phyloP scores from a whole-genome alignment of 1,284 basidiomycete genomes.

The Cryptococcus sp. region DNA sequence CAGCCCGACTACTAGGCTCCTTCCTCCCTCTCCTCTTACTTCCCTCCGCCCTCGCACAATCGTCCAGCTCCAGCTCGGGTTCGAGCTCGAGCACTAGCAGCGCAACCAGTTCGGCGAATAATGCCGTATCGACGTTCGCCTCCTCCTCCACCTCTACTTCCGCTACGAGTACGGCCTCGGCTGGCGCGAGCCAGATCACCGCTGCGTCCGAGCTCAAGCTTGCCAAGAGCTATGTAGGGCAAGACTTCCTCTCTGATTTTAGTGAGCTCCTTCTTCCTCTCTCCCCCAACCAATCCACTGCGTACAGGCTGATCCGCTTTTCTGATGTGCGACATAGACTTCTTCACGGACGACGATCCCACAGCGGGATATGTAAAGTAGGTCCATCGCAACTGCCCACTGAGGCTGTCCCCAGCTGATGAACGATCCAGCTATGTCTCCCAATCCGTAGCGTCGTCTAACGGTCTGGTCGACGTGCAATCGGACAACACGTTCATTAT shows the following conservation, averaged over 20 bases:
- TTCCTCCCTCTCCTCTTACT: neutral
- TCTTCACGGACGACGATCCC: slow-evolving; percentile 42
- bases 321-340: slow-evolving; percentile 24
- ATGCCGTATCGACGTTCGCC: neutral
- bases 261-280: slow-evolving; percentile 15
- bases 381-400: neutral
- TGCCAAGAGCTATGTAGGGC: slow-evolving; percentile 41
- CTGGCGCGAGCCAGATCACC: slow-evolving; percentile 1
- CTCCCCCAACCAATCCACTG: neutral
- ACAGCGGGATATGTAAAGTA: slow-evolving; percentile 45
- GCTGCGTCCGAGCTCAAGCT: slow-evolving; percentile 32
- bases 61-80: no score
- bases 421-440: slow-evolving; percentile 39
- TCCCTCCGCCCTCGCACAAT: neutral
- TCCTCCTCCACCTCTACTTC: neutral
- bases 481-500: slow-evolving; percentile 32
- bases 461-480: slow-evolving; percentile 29
- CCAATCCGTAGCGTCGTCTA: slow-evolving; percentile 22
- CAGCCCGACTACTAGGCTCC: neutral
- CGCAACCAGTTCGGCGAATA: neutral
- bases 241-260: slow-evolving; percentile 38
- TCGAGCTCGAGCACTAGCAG: no score
- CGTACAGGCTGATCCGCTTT: neutral
- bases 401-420: slow-evolving; percentile 1
- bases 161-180: neutral